Evolutionary conservation across 73 alveolate genomes (phyloP).

Genomic region (Paramecium pentaurelia): DNA sequence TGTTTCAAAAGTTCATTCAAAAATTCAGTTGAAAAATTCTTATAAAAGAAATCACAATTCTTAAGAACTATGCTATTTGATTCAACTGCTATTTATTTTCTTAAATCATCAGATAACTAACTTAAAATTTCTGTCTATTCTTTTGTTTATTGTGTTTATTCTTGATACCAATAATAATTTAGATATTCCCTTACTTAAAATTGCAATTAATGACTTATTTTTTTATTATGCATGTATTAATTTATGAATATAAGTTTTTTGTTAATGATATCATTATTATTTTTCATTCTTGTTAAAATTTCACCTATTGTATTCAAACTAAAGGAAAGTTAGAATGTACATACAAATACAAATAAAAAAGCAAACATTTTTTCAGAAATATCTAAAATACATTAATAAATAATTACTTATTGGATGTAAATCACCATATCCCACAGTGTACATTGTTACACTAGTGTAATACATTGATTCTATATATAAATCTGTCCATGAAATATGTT

Average conservation of each 20-base stretch:
- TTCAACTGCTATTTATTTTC: not conserved
- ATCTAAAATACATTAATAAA: not conserved
- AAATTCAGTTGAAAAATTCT: not conserved
- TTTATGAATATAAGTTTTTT: not conserved
- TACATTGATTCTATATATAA: slow-evolving; percentile 48
- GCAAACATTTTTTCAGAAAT: slow-evolving; percentile 1
- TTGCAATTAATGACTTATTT: not conserved
- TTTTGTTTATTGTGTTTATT: not conserved
- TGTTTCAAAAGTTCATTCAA: not conserved
- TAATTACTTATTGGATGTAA: not conserved
- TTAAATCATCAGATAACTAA: not conserved
- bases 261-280: not conserved
- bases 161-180: not conserved
- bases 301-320: slow-evolving; percentile 38
- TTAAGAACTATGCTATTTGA: not conserved
- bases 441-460: slow-evolving; percentile 56
- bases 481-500: not conserved
- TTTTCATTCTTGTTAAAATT: not conserved
- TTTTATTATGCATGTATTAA: slow-evolving; percentile 5
- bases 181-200: slow-evolving; percentile 28
- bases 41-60: not conserved
- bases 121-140: slow-evolving; percentile 9
- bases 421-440: slow-evolving; percentile 61
- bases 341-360: not conserved
- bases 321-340: slow-evolving; percentile 17